Evolutionary conservation across 768 basidiomycete genomes (phyloP), one percentile per base, ranked within the genome.

Genomic region (Psilocybe tampanensis): DNA sequence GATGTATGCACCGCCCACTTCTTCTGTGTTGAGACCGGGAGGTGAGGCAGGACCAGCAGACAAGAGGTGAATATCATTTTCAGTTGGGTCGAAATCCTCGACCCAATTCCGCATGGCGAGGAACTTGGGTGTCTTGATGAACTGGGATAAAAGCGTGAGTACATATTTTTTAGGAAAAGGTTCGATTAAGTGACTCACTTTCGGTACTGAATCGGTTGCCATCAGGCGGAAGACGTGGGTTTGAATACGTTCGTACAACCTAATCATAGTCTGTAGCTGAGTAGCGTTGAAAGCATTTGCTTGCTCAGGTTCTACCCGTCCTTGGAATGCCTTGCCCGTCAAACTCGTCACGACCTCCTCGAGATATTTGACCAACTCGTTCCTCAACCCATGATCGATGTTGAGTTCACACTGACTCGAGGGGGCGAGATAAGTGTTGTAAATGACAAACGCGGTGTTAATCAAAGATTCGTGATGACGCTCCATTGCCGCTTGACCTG

Each of bases 141-240:
- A 94, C 93, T 94, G 12, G 24, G 24, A 34, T 3, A 57, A 56
- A 55, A 39, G 55, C 34, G 7, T 17, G 36, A 22, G 42, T 51
- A 42, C 47, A n/a, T 3, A 18, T 11, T 3, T 22, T 15, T 26
- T 22, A 52, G 34, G 39, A 44, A 17, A 34, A 50, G 18, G 65
- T 12, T 13, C 44, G 39, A 44, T 41, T 21, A 17, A 4, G 29
- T 26, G 33, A n/a, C 78, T 24, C 65, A 92, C 92, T 82, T 96
- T 96, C 13, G 97, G 97, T n/a, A 99, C 90, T 7, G 96, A 98
- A 72, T 99, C 97, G 54, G 95, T 96, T 17, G 97, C 95, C 92
- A 99, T 96, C 65, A 99, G 70, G 45, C 96, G 85, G 80, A 98
- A 98, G 61, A 98, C 94, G 67, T 98, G 95, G 19, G 82, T 89